Conservation (phyloP, 495 filamentous ascomycete species). For the Hypoxylon lenormandii region DNA sequence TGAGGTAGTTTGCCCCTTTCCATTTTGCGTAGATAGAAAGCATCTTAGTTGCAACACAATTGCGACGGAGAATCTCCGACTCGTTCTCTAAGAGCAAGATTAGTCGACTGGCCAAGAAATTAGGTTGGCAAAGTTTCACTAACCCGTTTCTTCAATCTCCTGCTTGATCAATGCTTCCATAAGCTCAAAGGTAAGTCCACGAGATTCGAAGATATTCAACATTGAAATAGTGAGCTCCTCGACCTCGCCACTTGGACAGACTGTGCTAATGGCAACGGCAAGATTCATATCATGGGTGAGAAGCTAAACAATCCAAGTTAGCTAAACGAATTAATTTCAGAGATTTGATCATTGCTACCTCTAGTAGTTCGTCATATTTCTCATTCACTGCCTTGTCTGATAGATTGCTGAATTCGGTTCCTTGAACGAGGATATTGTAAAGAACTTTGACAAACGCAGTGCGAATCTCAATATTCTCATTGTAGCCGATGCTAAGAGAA, state of each 20-base stretch:
- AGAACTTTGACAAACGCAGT: constrained; percentile 76
- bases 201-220: constrained; percentile 74
- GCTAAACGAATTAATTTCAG: neutral
- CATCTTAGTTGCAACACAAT: constrained; percentile 76
- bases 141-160: constrained; percentile 72
- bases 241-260: constrained; percentile 72
- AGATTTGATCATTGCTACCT: constrained; percentile 54
- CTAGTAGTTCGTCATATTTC: constrained; percentile 71
- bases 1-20: constrained; percentile 72
- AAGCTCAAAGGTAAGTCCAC: constrained; percentile 69
- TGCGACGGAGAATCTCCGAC: constrained; percentile 70
- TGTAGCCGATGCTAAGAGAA: constrained; percentile 72
- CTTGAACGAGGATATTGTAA: constrained; percentile 74
- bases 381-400: constrained; percentile 73
- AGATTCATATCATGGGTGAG: constrained; percentile 70
- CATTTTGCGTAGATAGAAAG: constrained; percentile 75
- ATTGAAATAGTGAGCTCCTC: constrained; percentile 74
- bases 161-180: constrained; percentile 73
- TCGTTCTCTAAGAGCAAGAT: constrained; percentile 64
- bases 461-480: constrained; percentile 73
- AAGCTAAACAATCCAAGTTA: constrained; percentile 54
- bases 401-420: constrained; percentile 73
- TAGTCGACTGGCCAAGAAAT: constrained; percentile 4
- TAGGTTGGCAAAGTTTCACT: constrained; percentile 2
- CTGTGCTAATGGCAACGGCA: constrained; percentile 70